These are phyloP conservation scores for Tetraselmis striata DNA, from an alignment of 139 green algal species.

Conservation along the genomic window DNA sequence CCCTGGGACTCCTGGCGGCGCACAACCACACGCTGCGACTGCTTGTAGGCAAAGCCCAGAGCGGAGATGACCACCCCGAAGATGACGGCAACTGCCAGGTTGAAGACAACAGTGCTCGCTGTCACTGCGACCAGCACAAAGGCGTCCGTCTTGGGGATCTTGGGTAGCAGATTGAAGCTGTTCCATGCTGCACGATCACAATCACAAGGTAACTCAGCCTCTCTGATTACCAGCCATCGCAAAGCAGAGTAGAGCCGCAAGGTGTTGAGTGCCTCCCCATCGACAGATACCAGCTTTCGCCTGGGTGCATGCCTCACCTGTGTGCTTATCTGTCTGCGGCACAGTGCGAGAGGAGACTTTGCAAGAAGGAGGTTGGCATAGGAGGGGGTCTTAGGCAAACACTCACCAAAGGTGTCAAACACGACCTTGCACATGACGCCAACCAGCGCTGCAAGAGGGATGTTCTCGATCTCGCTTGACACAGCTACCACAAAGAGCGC, in stretches of 20 bases:
- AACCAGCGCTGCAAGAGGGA: constrained; percentile 7
- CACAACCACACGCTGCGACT: constrained; percentile 4
- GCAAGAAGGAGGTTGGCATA: too few relatives aligned
- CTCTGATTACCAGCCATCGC: too few relatives aligned
- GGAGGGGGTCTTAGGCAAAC: too few relatives aligned
- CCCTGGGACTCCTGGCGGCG: not conserved
- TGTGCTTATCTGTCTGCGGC: too few relatives aligned
- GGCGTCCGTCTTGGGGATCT: constrained; percentile 24
- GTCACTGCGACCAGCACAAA: constrained; percentile 20
- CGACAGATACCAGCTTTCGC: too few relatives aligned
- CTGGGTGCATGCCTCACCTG: too few relatives aligned
- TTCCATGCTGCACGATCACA: constrained; percentile 13
- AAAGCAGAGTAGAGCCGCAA: too few relatives aligned
- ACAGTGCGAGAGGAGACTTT: too few relatives aligned
- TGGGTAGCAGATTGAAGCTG: not conserved
- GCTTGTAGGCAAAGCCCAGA: constrained; percentile 21
- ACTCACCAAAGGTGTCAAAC: constrained; percentile 10
- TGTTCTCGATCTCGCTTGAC: constrained; percentile 2
- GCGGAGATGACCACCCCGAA: constrained; percentile 21
- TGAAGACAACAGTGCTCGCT: constrained; percentile 16
- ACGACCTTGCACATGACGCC: constrained; percentile 12
- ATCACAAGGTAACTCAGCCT: too few relatives aligned
- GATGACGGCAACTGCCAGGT: constrained; percentile 28
- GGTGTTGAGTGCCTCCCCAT: too few relatives aligned
- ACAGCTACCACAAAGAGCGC: not conserved